Conservation (phyloP, 306 rosid genomes). For the Vigna reflexopilosa region DNA sequence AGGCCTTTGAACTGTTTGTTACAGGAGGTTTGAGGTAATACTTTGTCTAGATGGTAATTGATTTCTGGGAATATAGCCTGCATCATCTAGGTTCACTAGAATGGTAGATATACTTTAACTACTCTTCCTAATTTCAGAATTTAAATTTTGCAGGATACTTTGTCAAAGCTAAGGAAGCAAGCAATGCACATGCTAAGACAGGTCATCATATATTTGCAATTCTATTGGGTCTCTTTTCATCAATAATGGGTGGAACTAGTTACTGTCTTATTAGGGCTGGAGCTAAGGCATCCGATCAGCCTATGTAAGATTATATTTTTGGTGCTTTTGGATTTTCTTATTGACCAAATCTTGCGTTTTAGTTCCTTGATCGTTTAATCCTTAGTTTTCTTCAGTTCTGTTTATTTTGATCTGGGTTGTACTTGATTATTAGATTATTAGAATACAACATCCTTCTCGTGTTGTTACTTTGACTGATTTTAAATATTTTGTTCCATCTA, state of each 20-base stretch:
- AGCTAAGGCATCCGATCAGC: conserved; percentile 81
- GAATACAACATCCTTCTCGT: neutral
- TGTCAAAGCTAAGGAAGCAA: conserved; percentile 57
- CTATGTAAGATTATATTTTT: conserved; percentile 67
- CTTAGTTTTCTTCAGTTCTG: neutral
- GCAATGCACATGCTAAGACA: conserved; percentile 42
- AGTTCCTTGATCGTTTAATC: neutral
- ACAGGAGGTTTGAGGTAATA: neutral
- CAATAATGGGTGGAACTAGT: conserved; percentile 76
- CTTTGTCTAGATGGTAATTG: conserved; percentile 10
- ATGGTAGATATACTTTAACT: conserved; percentile 30
- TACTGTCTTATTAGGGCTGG: conserved; percentile 80
- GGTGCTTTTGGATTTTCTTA: conserved; percentile 2
- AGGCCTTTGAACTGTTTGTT: neutral
- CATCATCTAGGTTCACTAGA: conserved; percentile 29
- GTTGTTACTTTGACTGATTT: neutral
- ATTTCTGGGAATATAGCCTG: conserved; percentile 33
- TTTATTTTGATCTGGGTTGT: conserved; percentile 19
- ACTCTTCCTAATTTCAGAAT: conserved; percentile 40
- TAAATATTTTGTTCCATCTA: neutral
- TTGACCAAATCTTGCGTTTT: conserved; percentile 16
- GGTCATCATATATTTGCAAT: conserved; percentile 55
- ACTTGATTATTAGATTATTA: conserved; percentile 9
- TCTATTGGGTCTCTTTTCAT: conserved; percentile 66
- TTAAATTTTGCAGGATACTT: conserved; percentile 62